phyloP scores from a whole-genome alignment of 352 stramenopile genomes.

The Aphanomyces invadans region DNA sequence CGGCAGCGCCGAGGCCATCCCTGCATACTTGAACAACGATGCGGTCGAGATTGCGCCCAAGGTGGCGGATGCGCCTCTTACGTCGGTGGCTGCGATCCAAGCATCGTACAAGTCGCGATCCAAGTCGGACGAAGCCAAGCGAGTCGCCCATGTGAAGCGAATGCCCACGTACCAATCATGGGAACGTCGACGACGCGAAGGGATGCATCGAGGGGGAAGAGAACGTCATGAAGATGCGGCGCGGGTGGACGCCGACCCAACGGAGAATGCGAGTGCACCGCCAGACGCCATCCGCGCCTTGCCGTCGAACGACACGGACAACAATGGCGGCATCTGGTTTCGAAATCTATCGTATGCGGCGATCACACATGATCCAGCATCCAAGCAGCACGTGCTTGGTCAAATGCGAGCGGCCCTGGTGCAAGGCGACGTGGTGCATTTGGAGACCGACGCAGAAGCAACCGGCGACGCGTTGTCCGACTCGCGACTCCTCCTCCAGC shows the following conservation, averaged over 20 bases:
- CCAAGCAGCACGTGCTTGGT: not conserved
- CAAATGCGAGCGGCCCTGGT: constrained; percentile 2
- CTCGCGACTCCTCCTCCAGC: constrained; percentile 3
- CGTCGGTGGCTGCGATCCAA: constrained; percentile 20
- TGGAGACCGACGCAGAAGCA: not conserved
- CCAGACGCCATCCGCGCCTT: not conserved
- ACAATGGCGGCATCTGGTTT: not conserved
- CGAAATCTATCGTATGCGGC: not conserved
- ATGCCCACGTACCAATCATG: constrained; percentile 1
- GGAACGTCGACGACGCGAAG: constrained; percentile 9
- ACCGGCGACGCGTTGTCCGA: constrained; percentile 8
- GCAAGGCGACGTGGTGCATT: not conserved
- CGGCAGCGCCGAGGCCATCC: not conserved
- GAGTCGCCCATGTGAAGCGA: not conserved
- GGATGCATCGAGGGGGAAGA: not conserved
- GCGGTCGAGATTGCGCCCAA: not conserved
- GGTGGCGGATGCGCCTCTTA: not conserved
- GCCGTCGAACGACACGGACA: not conserved
- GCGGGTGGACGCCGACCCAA: no score
- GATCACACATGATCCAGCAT: not conserved
- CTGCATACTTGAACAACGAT: not conserved
- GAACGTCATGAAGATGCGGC: not conserved
- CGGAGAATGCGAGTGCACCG: no score
- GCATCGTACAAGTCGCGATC: constrained; percentile 6
- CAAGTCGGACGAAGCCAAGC: not conserved